Evolutionary conservation across 768 basidiomycete genomes (phyloP), one percentile per base, ranked within the genome.

Genomic region (Tylopilus vinaceipallidus): DNA sequence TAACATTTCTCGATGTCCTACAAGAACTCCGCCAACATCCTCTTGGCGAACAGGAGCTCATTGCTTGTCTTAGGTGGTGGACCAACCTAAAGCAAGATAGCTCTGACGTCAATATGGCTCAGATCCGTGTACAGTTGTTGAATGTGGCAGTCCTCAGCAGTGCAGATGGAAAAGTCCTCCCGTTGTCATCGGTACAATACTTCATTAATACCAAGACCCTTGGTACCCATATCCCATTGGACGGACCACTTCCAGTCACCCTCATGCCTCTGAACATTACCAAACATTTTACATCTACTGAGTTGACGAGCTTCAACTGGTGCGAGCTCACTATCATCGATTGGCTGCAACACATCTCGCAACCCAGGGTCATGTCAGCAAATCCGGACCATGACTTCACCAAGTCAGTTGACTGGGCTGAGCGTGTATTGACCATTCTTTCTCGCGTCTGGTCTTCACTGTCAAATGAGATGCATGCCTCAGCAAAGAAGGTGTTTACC

Each of bases 61-160:
- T 86, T n/a, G 83, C 82, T 3, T 93, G 89, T 66, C 71, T 98
- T 54, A 81, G 81, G 49, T 98, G 97, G 95, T 94, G 94, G 89
- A 73, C 78, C 24, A 52, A 58, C 17, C 63, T 80, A 14, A 71
- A 68, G 47, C 70, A 61, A 59, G 71, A 72, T 22, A 64, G 62
- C 33, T 65, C 58, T 32, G 55, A 62, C 13, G 42, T 69, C 13
- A 67, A 75, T n/a, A 67, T 79, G 41, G 52, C 69, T 13, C 71
- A 73, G 17, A 75, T 75, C 53, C 84, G 75, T 55, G 73, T 62
- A 3, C 78, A 89, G 49, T 75, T 98, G 16, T 69, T 95, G 16
- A 76, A 84, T 52, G 86, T 84, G 4, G 84, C 84, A 2, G 75
- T 95, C 13, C 66, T 97, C 20, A 65, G 61, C 17, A 68, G 64